Evolutionary conservation across 495 filamentous ascomycete species (phyloP).

Genomic region (Penicillium riverlandense): DNA sequence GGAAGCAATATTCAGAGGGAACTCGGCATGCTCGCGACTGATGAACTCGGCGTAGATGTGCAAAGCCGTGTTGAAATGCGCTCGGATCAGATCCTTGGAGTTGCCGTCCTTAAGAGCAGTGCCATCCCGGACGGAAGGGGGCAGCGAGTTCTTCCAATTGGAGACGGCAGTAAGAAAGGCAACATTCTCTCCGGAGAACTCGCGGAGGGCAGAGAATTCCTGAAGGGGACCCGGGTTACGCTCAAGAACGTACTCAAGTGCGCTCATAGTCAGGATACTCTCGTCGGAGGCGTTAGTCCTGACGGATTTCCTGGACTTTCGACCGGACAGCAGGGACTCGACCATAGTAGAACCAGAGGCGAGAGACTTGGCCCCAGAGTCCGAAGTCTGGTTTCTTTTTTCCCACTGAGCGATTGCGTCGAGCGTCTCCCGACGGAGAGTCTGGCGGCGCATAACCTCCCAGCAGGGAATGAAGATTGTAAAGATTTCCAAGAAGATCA

Average conservation of each 20-base stretch:
- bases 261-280: conserved; percentile 49
- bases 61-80: conserved; percentile 45
- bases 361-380: conserved; percentile 21
- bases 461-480: conserved; percentile 49
- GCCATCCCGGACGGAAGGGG: conserved; percentile 11
- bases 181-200: conserved; percentile 65
- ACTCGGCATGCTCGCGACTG: conserved; percentile 47
- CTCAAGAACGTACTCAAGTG: conserved; percentile 51
- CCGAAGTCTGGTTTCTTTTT: conserved; percentile 15
- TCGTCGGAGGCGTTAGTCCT: conserved; percentile 18
- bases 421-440: conserved; percentile 35
- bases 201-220: conserved; percentile 51
- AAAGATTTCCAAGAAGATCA: conserved; percentile 46
- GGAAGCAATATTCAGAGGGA: conserved; percentile 56
- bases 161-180: conserved; percentile 53
- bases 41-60: conserved; percentile 53
- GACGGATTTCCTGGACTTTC: conserved; percentile 24
- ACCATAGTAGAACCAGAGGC: conserved; percentile 23
- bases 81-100: conserved; percentile 22
- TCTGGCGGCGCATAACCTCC: conserved; percentile 43
- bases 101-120: conserved; percentile 8
- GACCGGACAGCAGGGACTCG: conserved; percentile 27
- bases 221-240: conserved; percentile 49
- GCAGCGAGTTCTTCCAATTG: conserved; percentile 43
- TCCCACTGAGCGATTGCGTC: conserved; percentile 31